Base-by-base conservation (phyloP, 805 yeast genomes). In the Wickerhamiella allomyrinae region DNA sequence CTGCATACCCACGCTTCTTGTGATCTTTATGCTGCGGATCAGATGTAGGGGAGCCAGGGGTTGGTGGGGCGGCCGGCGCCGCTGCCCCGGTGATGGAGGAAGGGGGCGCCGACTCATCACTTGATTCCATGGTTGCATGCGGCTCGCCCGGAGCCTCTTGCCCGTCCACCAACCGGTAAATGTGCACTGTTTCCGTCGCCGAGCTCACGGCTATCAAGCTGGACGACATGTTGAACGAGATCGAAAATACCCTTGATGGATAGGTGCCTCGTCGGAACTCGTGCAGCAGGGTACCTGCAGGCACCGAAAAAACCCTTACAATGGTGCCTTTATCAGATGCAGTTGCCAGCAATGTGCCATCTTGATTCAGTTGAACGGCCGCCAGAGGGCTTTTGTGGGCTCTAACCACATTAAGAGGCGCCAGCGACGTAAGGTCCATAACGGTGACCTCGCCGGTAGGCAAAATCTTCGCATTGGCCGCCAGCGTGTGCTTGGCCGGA, bases 311-410 rank as follows among this genome's bases (percentile, higher is more conserved):
- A 2, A 91, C 79, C 36, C 97, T 65, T 2, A 89, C 75, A 19
- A 91, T 76, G 0, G 97, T 91, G 2, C 98, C 98, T 55, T 84
- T 83, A 27, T 71, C 75, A 0, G 95, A 83, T 5, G 95, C 85
- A 0, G 96, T 83, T 0, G 96, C 95, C 36, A 89, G 67, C 48
- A 83, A 63, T 2, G 74, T 67, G 0, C 96, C 96, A 53, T 82
- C 87, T 24, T 68, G 66, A 40, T 85, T 82, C 14, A 91, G 57
- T 1, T 79, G 64, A 37, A 86, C 59, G 2, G 76, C 69, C 2
- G 86, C 80, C 34, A 89, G 57, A 1, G 81, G 77, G 0, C 86
- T 67, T 53, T 80, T 82, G 60, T 91, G 97, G 1, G 95, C 95
- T 54, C 79, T 83, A 3, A 89, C 73, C 1, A 83, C 79, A 45